Evolutionary conservation across 129 eudicot genomes (phyloP).

Genomic region (Pittosporum tobira): DNA sequence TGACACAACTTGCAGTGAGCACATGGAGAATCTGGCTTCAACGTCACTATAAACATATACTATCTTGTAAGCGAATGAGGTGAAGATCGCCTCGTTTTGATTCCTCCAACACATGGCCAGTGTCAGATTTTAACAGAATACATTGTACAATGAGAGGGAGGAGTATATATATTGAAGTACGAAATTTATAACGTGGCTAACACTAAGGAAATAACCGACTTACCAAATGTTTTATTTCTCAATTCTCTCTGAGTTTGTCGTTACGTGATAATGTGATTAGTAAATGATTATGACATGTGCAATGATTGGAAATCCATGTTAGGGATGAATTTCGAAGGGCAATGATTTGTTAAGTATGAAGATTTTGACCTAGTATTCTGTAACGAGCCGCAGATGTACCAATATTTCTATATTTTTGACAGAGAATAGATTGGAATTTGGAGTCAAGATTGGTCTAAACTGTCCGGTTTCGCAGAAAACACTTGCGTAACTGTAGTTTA

Average conservation of each 20-base stretch:
- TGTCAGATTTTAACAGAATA: conserved; percentile 19
- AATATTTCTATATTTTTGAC: neutral
- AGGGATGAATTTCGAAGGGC: conserved; percentile 8
- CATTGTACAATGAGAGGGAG: conserved; percentile 15
- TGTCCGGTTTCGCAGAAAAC: conserved; percentile 7
- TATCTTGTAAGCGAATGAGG: conserved; percentile 24
- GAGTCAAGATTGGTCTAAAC: conserved; percentile 12
- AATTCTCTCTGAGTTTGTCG: conserved; percentile 20
- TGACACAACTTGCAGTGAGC: conserved; percentile 6
- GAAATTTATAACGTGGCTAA: conserved; percentile 31
- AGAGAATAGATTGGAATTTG: conserved; percentile 6
- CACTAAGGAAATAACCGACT: neutral
- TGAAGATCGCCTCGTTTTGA: conserved; percentile 26
- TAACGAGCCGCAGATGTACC: neutral
- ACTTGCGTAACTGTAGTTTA: neutral
- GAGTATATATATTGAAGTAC: too few relatives aligned
- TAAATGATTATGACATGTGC: conserved; percentile 35
- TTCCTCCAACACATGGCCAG: conserved; percentile 65
- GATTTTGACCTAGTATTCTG: conserved; percentile 1
- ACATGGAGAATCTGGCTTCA: conserved; percentile 29
- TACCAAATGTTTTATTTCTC: conserved; percentile 8
- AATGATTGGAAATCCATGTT: conserved; percentile 50
- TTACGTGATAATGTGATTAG: conserved; percentile 18
- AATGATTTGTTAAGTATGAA: conserved; percentile 21
- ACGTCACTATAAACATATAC: conserved; percentile 17